Base-by-base conservation (phyloP, 305 asterid species). In the Solanum hybrid region DNA sequence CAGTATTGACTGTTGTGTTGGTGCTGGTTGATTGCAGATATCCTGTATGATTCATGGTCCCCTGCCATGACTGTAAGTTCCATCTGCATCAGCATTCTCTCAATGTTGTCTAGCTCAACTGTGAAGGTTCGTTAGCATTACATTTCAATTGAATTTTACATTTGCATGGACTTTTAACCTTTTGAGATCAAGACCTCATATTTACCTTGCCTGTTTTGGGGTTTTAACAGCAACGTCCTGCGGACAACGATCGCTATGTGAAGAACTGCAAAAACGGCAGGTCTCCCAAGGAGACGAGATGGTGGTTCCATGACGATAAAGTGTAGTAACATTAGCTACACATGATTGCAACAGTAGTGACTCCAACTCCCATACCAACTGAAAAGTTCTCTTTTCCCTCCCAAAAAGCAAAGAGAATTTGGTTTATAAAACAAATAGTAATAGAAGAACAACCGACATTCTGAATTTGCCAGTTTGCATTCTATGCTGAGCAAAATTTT, bases 261-360 rank as follows among this genome's bases (percentile, higher is more conserved):
- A 95, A 95, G 96, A 95, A 95, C 91, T 97, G 99, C 91, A 95
- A 93, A 93, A 95, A 95, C 1, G 99, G 98, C 8, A 94, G 98
- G 91, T 96, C 98, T 88, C 99, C 99, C 45, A 97, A 97, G 97
- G 98, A 97, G 96, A 97, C 99, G 71, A 94, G 99, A 90, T 96
- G 99, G 99, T 97, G 99, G 99, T 97, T 97, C 97, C 99, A 96
- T 26, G 99, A 97, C 56, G 99, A 97, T 88, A 97, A 97, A 91
- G 99, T 96, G 90, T 97, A 93, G 86, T 66, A 56, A 56, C 5
- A n/a, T 86, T 15, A 42, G 26, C 89, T 34, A n/a, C 84, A 75
- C 34, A 77, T 34, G 71, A 38, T 29, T 88, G 42, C 86, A 45
- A 17, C 82, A 37, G 36, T 56, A 42, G 85, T 32, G 35, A 76